These are phyloP conservation scores for Rhododendron williamsianum DNA, from an alignment of 148 eudicot species.

Conservation along the genomic window DNA sequence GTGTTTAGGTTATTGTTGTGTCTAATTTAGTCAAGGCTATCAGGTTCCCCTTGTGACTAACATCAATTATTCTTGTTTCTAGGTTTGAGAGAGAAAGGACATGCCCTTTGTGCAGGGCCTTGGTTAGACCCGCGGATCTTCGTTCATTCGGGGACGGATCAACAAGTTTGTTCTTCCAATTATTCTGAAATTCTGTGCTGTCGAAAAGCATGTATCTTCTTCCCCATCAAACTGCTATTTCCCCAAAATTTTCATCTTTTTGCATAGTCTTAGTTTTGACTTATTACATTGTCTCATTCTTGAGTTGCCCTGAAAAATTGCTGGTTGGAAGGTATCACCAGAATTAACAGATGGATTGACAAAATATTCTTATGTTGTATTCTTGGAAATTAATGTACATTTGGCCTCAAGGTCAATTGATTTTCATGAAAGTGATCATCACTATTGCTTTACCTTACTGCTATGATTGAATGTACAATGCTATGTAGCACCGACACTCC, in stretches of 20 bases:
- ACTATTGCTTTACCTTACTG: too few relatives aligned
- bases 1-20: background rate
- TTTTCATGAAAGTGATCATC: too few relatives aligned
- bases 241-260: background rate
- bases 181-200: constrained; percentile 28
- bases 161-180: constrained; percentile 67
- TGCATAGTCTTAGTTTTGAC: background rate
- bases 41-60: background rate
- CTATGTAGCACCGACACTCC: too few relatives aligned
- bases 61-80: too few relatives aligned
- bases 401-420: too few relatives aligned
- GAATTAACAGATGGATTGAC: too few relatives aligned
- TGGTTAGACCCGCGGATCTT: constrained; percentile 83
- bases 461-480: too few relatives aligned
- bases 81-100: too few relatives aligned
- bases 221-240: background rate
- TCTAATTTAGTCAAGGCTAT: background rate
- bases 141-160: constrained; percentile 81
- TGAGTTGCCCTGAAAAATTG: background rate
- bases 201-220: background rate
- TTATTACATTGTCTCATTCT: background rate
- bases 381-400: too few relatives aligned
- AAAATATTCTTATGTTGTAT: too few relatives aligned
- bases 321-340: too few relatives aligned
- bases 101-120: constrained; percentile 51